phyloP scores from a whole-genome alignment of 805 yeast genomes.

The Scheffersomyces amazonensis region DNA sequence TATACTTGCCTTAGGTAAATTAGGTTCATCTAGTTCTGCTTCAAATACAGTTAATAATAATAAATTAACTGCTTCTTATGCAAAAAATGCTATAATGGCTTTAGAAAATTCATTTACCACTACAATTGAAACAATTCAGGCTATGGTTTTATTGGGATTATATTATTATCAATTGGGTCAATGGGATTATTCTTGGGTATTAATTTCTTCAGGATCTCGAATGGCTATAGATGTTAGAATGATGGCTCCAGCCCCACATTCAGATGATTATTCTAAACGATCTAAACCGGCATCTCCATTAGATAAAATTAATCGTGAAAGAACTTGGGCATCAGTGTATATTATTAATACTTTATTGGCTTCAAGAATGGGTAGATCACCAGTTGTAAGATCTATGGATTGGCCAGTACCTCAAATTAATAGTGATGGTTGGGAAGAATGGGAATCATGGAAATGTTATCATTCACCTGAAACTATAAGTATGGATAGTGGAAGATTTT shows the following conservation, averaged over 20 bases:
- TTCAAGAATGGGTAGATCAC: conserved; percentile 21
- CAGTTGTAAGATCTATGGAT: conserved; percentile 18
- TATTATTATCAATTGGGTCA: conserved; percentile 18
- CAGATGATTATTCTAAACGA: conserved; percentile 1
- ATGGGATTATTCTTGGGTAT: conserved; percentile 23
- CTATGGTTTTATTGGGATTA: conserved; percentile 17
- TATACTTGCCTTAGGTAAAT: conserved; percentile 14
- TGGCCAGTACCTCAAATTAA: conserved; percentile 19
- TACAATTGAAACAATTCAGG: conserved; percentile 21
- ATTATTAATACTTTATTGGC: conserved; percentile 18
- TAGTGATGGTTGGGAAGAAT: conserved; percentile 24
- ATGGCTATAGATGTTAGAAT: conserved; percentile 23
- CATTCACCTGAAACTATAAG: conserved; percentile 5
- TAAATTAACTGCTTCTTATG: conserved; percentile 8
- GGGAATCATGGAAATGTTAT: conserved; percentile 19
- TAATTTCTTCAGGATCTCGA: conserved; percentile 17
- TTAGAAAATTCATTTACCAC: conserved; percentile 17
- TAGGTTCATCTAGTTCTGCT: conserved; percentile 2
- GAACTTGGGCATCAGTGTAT: conserved; percentile 23
- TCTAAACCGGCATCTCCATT: conserved; percentile 5
- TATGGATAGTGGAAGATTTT: conserved; percentile 17
- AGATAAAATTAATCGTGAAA: conserved; percentile 14
- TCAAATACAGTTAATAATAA: conserved; percentile 1
- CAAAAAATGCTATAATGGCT: conserved; percentile 17
- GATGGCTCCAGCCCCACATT: conserved; percentile 9